Evolutionary conservation across 2,329 filamentous ascomycete genomes (phyloP).

Genomic region (Colletotrichum chrysophilum): DNA sequence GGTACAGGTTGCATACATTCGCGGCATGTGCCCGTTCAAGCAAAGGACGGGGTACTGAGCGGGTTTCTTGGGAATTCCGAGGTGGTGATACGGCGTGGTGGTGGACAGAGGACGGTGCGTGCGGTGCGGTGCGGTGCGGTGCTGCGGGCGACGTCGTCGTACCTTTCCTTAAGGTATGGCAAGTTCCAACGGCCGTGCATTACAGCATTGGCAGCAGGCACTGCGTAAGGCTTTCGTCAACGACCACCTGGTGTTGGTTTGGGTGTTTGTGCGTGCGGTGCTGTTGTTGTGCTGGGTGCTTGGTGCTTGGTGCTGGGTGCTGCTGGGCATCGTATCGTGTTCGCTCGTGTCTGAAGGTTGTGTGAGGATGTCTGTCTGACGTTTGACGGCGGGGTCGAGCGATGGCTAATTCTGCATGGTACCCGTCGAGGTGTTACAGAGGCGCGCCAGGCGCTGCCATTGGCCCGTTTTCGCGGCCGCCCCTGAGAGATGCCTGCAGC

Average conservation of each 20-base stretch:
- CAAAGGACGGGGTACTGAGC: not conserved
- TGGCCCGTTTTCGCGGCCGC: conserved; percentile 25
- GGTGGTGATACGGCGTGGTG: not conserved
- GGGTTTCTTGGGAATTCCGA: not conserved
- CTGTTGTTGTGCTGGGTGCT: not conserved
- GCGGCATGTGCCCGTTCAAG: conserved; percentile 10
- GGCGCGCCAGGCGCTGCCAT: conserved; percentile 36
- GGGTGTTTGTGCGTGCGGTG: not conserved
- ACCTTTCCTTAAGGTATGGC: not conserved
- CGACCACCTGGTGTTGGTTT: not conserved
- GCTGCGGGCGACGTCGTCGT: not conserved
- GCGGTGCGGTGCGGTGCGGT: not conserved
- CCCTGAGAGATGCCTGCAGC: conserved; percentile 6
- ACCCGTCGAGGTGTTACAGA: conserved; percentile 39
- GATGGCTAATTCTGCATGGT: conserved; percentile 32
- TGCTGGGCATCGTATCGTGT: not conserved
- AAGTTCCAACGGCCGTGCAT: not conserved
- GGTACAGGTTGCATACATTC: conserved; percentile 8
- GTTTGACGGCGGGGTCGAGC: conserved; percentile 45
- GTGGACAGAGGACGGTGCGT: not conserved
- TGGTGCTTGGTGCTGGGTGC: not conserved
- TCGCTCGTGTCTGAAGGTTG: conserved; percentile 21
- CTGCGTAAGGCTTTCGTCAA: not conserved
- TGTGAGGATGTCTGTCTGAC: conserved; percentile 29
- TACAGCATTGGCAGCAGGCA: not conserved